A percentile compares a stretch with the other conserved stretches of the same genome.
These are phyloP conservation scores for Pseudovirgaria hyperparasitica DNA, from an alignment of 2,329 filamentous ascomycete genomes.

Conservation along the genomic window DNA sequence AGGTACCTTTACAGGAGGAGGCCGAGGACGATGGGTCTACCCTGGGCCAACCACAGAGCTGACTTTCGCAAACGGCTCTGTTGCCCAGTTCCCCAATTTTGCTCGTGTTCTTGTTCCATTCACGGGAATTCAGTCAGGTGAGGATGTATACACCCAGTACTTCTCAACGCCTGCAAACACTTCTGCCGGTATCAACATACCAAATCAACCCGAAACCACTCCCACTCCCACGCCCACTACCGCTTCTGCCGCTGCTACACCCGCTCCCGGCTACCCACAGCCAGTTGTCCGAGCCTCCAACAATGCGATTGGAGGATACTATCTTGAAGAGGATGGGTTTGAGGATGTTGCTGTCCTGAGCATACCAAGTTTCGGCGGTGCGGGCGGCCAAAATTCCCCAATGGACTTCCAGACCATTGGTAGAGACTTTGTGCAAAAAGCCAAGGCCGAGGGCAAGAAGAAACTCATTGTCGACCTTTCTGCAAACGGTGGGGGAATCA, in stretches of 20 bases:
- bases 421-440: constrained; percentile 27
- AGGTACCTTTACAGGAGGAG: constrained; percentile 31
- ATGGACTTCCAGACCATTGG: constrained; percentile 27
- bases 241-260: constrained; percentile 7
- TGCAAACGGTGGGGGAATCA: constrained; percentile 46
- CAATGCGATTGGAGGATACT: constrained; percentile 34
- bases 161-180: constrained; percentile 17
- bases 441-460: constrained; percentile 39
- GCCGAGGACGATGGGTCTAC: constrained; percentile 30
- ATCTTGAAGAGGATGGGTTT: constrained; percentile 28
- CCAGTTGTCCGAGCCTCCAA: constrained; percentile 25
- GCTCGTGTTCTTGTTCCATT: constrained; percentile 27
- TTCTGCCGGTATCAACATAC: constrained; percentile 1
- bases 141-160: constrained; percentile 25
- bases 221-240: constrained; percentile 8
- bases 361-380: constrained; percentile 31
- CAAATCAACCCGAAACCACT: constrained; percentile 5
- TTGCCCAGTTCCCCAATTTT: constrained; percentile 28
- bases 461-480: constrained; percentile 49
- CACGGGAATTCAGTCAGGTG: constrained; percentile 25
- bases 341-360: constrained; percentile 32
- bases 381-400: constrained; percentile 11
- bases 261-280: constrained; percentile 30
- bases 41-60: constrained; percentile 30
- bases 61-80: constrained; percentile 32